phyloP scores from a whole-genome alignment of 305 asterid genomes.

The Fraxinus xanthoxyloides region DNA sequence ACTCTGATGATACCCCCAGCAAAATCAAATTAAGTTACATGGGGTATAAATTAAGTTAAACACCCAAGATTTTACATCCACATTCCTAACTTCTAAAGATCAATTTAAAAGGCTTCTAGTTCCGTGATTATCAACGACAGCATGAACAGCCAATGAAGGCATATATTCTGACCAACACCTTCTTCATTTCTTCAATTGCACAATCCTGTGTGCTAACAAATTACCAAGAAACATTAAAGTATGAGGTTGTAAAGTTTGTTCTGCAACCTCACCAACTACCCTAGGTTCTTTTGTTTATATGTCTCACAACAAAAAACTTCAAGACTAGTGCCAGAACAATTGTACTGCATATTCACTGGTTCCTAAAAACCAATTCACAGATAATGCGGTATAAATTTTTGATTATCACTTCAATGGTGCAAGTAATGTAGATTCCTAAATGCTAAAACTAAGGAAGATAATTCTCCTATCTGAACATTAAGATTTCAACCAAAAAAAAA shows the following conservation, averaged over 20 bases:
- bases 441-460: background rate
- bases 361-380: background rate
- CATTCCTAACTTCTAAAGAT: background rate
- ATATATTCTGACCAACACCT: background rate
- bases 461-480: background rate
- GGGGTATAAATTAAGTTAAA: background rate
- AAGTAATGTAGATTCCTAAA: background rate
- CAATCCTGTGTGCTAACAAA: background rate
- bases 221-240: background rate
- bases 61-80: background rate
- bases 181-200: background rate
- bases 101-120: background rate
- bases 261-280: background rate
- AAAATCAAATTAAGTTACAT: background rate
- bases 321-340: background rate
- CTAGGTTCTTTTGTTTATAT: background rate
- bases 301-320: background rate
- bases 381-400: background rate
- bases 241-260: background rate
- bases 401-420: background rate
- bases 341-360: background rate
- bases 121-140: background rate
- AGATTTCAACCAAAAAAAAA: background rate
- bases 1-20: background rate
- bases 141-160: background rate